Conservation (phyloP, 768 basidiomycete genomes). For the Coprinopsis marcescibilis region DNA sequence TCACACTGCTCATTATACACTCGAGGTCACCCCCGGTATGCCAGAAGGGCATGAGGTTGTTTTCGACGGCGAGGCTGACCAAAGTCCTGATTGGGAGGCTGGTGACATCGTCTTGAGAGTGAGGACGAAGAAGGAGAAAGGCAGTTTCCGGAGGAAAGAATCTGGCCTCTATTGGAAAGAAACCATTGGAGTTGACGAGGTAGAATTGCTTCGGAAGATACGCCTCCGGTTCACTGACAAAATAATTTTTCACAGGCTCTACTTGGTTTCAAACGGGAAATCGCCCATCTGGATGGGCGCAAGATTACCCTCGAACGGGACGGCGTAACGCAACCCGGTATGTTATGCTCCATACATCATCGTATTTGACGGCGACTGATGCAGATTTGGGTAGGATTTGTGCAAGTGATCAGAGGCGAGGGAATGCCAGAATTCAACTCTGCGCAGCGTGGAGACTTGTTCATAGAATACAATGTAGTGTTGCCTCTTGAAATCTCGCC, state of each 20-base stretch:
- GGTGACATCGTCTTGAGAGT: constrained; percentile 90
- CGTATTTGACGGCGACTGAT: background rate
- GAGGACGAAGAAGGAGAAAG: constrained; percentile 68
- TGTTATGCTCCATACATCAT: constrained; percentile 14
- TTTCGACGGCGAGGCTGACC: constrained; percentile 96
- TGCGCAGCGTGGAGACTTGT: constrained; percentile 71
- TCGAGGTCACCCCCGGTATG: constrained; percentile 83
- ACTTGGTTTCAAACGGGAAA: constrained; percentile 90
- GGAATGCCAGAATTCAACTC: constrained; percentile 78
- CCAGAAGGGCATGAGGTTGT: constrained; percentile 91
- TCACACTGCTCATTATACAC: constrained; percentile 72
- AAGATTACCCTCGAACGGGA: constrained; percentile 60
- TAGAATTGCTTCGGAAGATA: constrained; percentile 20
- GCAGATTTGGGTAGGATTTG: constrained; percentile 51
- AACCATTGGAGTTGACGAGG: constrained; percentile 88
- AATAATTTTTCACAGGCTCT: constrained; percentile 55
- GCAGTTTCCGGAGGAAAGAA: constrained; percentile 87
- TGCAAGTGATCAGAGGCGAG: constrained; percentile 80
- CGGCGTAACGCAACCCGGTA: constrained; percentile 90
- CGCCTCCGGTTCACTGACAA: background rate
- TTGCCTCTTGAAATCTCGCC: constrained; percentile 69
- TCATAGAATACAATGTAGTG: constrained; percentile 90
- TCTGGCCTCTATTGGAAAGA: constrained; percentile 88
- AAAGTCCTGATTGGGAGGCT: constrained; percentile 92
- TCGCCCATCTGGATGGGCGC: constrained; percentile 91